Evolutionary conservation across 352 stramenopile genomes (phyloP).

Genomic region (Aphanomyces invadans): DNA sequence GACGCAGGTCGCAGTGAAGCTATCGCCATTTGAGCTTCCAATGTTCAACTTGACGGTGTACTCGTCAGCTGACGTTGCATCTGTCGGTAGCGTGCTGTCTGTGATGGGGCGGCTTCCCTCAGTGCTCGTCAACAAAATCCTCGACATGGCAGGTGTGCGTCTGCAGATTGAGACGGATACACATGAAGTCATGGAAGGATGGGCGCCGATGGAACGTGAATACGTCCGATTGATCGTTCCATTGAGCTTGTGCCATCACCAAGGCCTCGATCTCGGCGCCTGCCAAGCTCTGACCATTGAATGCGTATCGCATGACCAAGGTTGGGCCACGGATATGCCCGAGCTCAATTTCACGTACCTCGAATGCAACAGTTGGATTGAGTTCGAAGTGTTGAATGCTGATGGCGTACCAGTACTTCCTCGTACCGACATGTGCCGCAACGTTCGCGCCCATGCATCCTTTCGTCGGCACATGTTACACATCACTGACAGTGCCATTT

Average conservation of each 20-base stretch:
- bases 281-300: not conserved
- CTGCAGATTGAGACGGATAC: not conserved
- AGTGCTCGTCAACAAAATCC: constrained; percentile 1
- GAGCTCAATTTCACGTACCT: constrained; percentile 12
- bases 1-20: not conserved
- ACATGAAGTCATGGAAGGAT: constrained; percentile 10
- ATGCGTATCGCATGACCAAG: constrained; percentile 18
- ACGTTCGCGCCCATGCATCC: not conserved
- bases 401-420: not conserved
- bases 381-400: constrained; percentile 5
- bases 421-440: constrained; percentile 5
- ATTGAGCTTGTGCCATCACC: not conserved
- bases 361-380: constrained; percentile 15
- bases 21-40: not conserved
- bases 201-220: not conserved
- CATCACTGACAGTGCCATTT: not conserved
- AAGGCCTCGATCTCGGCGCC: not conserved
- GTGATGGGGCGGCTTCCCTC: not conserved
- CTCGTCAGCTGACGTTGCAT: not conserved
- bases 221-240: constrained; percentile 4
- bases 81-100: not conserved
- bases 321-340: constrained; percentile 2
- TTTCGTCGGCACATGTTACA: constrained; percentile 6
- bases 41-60: not conserved
- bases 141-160: not conserved